Percentiles rank a stretch among this genome's conserved stretches.
These are phyloP conservation scores for Sugiyamaella americana DNA, from an alignment of 805 yeast species.

Conservation along the genomic window DNA sequence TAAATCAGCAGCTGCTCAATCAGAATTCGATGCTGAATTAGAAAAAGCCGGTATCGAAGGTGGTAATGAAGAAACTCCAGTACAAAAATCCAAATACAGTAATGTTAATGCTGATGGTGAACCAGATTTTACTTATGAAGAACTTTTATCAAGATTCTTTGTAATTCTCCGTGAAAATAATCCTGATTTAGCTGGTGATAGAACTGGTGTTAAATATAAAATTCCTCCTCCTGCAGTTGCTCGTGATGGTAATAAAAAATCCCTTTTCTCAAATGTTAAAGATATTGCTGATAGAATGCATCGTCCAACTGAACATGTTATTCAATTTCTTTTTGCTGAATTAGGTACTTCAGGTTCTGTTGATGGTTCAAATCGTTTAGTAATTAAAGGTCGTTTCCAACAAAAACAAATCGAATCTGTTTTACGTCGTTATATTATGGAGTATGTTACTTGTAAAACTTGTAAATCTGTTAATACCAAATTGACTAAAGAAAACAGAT, in stretches of 20 bases:
- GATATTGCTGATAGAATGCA: slow-evolving; percentile 91
- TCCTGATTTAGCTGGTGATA: slow-evolving; percentile 97
- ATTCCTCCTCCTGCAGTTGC: slow-evolving; percentile 96
- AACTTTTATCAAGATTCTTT: slow-evolving; percentile 79
- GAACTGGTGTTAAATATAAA: slow-evolving; percentile 85
- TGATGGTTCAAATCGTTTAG: slow-evolving; percentile 95
- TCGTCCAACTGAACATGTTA: slow-evolving; percentile 94
- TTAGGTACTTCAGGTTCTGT: slow-evolving; percentile 99
- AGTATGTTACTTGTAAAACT: slow-evolving; percentile 97
- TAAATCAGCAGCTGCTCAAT: slow-evolving; percentile 44
- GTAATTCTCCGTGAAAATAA: slow-evolving; percentile 80
- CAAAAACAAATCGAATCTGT: slow-evolving; percentile 97
- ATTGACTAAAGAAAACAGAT: slow-evolving; percentile 93
- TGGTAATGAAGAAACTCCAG: slow-evolving; percentile 15
- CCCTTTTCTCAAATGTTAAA: slow-evolving; percentile 92
- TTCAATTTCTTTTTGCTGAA: slow-evolving; percentile 95
- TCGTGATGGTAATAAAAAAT: slow-evolving; percentile 96
- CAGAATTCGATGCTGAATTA: slow-evolving; percentile 82
- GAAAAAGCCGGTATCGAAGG: slow-evolving; percentile 70
- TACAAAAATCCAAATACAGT: slow-evolving; percentile 33
- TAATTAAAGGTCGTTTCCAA: slow-evolving; percentile 96
- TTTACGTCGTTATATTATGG: slow-evolving; percentile 91
- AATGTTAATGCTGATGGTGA: slow-evolving; percentile 30
- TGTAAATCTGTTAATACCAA: slow-evolving; percentile 97
- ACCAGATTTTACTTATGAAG: slow-evolving; percentile 67